Percentiles rank a stretch among this genome's conserved stretches.
Evolutionary conservation across 306 rosid species (phyloP).

Genomic region (Cicer arietinum): DNA sequence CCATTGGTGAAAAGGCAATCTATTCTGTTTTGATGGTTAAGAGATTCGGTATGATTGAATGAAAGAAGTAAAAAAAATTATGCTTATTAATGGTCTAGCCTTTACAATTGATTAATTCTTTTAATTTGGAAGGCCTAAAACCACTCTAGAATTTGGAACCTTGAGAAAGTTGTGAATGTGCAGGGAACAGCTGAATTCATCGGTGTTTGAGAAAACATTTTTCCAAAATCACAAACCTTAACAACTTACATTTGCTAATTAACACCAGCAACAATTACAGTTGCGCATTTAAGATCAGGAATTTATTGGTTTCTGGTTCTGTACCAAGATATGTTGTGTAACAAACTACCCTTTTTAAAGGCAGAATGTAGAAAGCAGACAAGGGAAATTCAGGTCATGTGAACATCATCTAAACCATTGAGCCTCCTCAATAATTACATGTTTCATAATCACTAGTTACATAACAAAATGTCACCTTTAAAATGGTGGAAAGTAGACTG

Average conservation of each 20-base stretch:
- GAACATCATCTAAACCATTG: constrained; percentile 8
- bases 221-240: not conserved
- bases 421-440: not conserved
- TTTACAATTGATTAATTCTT: not conserved
- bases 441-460: constrained; percentile 2
- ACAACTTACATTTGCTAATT: constrained; percentile 4
- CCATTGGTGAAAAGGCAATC: not conserved
- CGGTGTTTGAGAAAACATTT: not conserved
- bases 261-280: constrained; percentile 19
- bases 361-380: constrained; percentile 16
- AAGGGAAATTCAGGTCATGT: constrained; percentile 5
- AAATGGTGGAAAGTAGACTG: constrained; percentile 16
- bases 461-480: constrained; percentile 12
- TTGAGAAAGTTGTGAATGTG: not conserved
- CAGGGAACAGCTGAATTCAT: not conserved
- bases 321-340: not conserved
- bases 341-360: constrained; percentile 1
- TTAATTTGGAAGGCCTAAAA: constrained; percentile 10
- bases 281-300: not conserved
- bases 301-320: not conserved
- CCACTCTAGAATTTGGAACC: not conserved
- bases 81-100: not conserved
- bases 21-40: constrained; percentile 6
- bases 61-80: not conserved
- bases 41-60: not conserved